A percentile compares a stretch with the other conserved stretches of the same genome.
Evolutionary conservation across 257 asterid species (phyloP).

Genomic region (Solanum chiquidenum): DNA sequence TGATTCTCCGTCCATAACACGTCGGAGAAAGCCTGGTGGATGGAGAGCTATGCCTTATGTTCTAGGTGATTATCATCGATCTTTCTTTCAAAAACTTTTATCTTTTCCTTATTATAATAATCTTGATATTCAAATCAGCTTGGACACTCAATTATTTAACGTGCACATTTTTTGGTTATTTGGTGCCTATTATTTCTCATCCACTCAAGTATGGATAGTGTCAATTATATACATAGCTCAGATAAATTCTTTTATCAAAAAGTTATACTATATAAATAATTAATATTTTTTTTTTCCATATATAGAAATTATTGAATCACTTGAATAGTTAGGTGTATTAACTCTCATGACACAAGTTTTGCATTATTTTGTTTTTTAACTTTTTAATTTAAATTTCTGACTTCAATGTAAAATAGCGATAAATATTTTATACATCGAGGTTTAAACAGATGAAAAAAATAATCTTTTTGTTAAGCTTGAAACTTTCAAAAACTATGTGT

Average conservation of each 20-base stretch:
- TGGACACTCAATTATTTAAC: background rate
- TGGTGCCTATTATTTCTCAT: background rate
- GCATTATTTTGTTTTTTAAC: background rate
- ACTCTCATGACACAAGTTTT: background rate
- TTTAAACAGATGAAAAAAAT: background rate
- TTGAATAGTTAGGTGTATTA: background rate
- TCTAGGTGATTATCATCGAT: conserved; percentile 24
- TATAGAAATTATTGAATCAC: background rate
- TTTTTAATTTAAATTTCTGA: background rate
- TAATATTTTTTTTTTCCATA: no score
- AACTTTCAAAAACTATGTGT: background rate
- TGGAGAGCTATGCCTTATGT: conserved; percentile 67
- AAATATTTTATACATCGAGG: background rate
- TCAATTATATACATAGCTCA: background rate
- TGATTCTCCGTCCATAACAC: background rate
- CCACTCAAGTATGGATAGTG: background rate
- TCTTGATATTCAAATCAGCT: accelerated
- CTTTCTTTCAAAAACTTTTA: background rate
- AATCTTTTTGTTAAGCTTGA: background rate
- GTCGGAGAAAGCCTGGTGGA: conserved; percentile 28
- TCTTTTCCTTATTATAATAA: background rate
- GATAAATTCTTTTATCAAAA: no score
- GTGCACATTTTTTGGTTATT: background rate
- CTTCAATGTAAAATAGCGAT: background rate
- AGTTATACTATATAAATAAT: no score